Base-by-base conservation (phyloP, 495 filamentous ascomycete species). In the Hyaloscypha variabilis region DNA sequence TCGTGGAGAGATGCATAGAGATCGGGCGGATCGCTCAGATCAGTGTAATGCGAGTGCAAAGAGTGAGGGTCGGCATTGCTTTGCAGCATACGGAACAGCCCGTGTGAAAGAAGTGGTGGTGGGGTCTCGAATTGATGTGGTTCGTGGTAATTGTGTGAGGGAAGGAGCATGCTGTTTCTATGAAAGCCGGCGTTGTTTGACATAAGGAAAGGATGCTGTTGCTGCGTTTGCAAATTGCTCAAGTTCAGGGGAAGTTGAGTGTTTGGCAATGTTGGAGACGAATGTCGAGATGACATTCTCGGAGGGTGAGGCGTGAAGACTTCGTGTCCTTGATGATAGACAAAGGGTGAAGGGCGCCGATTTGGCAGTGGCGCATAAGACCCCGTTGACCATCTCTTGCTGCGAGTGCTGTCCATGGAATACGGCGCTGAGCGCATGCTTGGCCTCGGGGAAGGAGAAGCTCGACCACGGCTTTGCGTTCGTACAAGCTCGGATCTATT, bases 341-440 rank as follows among this genome's bases (percentile, higher is more conserved):
- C 72, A 62, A 85, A 86, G 49, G 85, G 83, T 6, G 85, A 82
- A 25, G 81, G 81, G 19, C 83, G 76, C 51, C 85, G 76, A 65
- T 78, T 82, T n/a, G 66, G 71, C 19, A 67, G 13, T 19, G 78
- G 75, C 25, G 79, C 82, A 71, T 82, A 88, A 21, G 84, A 89
- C 24, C 86, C 88, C 14, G 88, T 90, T 25, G 88, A 90, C 88
- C 88, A 91, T 65, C 88, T 78, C 77, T 91, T 90, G 71, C 82
- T 87, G 62, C 87, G 79, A 49, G 79, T 79, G 46, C 77, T 76
- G 34, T 88, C 87, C 61, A 88, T 79, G 24, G 75, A 83, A 70
- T 91, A 90, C 23, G 88, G 88, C 28, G 82, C 85, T 34, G 87
- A 80, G 65, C 89, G 83, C 74, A 88, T 80, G 53, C 79, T 83